phyloP scores from a whole-genome alignment of 805 yeast species.

The Suhomyces faveliae region DNA sequence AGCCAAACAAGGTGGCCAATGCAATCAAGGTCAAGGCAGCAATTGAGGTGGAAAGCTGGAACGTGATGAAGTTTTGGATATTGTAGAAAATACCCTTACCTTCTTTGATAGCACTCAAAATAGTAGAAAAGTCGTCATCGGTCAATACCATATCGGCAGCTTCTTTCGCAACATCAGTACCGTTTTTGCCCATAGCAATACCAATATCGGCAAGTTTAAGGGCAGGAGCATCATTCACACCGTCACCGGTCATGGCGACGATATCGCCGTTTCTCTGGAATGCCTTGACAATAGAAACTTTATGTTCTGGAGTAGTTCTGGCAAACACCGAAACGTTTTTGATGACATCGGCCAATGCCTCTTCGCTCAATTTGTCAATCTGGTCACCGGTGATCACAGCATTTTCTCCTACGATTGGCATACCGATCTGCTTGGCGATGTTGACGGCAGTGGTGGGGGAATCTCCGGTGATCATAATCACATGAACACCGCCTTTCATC shows the following conservation, averaged over 20 bases:
- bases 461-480: slow-evolving; percentile 98
- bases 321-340: slow-evolving; percentile 87
- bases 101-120: slow-evolving; percentile 75
- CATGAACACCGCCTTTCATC: slow-evolving; percentile 91
- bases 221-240: slow-evolving; percentile 99
- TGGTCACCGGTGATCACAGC: slow-evolving; percentile 85
- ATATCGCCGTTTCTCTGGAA: slow-evolving; percentile 88
- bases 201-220: slow-evolving; percentile 94
- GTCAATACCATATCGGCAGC: slow-evolving; percentile 98
- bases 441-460: slow-evolving; percentile 81
- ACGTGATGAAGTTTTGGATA: slow-evolving; percentile 90
- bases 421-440: slow-evolving; percentile 87
- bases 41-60: slow-evolving; percentile 92
- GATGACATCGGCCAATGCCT: slow-evolving; percentile 70
- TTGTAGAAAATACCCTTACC: slow-evolving; percentile 97
- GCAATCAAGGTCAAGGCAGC: slow-evolving; percentile 93
- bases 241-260: slow-evolving; percentile 99
- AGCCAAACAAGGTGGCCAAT: slow-evolving; percentile 76
- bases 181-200: slow-evolving; percentile 88
- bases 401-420: slow-evolving; percentile 64
- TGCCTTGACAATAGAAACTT: slow-evolving; percentile 85
- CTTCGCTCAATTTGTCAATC: slow-evolving; percentile 70
- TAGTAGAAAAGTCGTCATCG: slow-evolving; percentile 95
- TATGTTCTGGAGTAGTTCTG: slow-evolving; percentile 93
- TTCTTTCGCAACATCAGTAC: slow-evolving; percentile 98